Conservation (phyloP, 108 stramenopile species). For the Nitzschia sp. region DNA sequence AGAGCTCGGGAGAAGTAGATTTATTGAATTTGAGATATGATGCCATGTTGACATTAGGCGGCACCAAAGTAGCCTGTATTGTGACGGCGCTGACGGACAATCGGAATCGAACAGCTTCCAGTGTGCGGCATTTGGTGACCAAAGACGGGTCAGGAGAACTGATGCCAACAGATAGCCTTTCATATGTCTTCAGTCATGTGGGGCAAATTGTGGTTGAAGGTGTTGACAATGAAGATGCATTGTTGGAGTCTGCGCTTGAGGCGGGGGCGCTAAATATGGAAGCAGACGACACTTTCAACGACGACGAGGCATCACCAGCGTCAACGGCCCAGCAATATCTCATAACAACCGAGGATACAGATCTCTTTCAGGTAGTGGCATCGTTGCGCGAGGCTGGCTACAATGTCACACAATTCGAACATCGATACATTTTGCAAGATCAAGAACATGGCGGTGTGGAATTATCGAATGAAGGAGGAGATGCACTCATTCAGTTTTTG, state of each 20-base stretch:
- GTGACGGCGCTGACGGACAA: conserved; percentile 72
- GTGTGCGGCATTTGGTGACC: conserved; percentile 60
- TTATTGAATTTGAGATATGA: conserved; percentile 57
- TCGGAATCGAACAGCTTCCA: conserved; percentile 71
- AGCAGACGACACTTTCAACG: conserved; percentile 15
- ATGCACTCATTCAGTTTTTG: conserved; percentile 57
- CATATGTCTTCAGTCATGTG: conserved; percentile 72
- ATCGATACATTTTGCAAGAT: conserved; percentile 57
- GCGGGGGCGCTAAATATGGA: conserved; percentile 72
- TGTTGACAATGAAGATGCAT: conserved; percentile 45
- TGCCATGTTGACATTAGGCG: conserved; percentile 57
- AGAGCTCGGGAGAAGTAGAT: conserved; percentile 43
- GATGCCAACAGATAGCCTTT: conserved; percentile 52
- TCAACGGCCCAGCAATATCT: conserved; percentile 17
- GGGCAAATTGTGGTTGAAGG: conserved; percentile 53
- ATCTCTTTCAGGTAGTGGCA: conserved; percentile 50
- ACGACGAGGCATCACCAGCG: conserved; percentile 3
- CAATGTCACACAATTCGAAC: conserved; percentile 54
- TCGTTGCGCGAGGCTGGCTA: conserved; percentile 39
- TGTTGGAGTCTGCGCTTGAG: conserved; percentile 70
- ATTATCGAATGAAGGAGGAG: conserved; percentile 40
- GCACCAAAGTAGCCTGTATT: conserved; percentile 61
- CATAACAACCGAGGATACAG: conserved; percentile 59
- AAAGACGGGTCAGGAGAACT: conserved; percentile 64
- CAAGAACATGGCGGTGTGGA: conserved; percentile 35